These are phyloP conservation scores for Rubus idaeus DNA, from an alignment of 306 rosid species.

Conservation along the genomic window DNA sequence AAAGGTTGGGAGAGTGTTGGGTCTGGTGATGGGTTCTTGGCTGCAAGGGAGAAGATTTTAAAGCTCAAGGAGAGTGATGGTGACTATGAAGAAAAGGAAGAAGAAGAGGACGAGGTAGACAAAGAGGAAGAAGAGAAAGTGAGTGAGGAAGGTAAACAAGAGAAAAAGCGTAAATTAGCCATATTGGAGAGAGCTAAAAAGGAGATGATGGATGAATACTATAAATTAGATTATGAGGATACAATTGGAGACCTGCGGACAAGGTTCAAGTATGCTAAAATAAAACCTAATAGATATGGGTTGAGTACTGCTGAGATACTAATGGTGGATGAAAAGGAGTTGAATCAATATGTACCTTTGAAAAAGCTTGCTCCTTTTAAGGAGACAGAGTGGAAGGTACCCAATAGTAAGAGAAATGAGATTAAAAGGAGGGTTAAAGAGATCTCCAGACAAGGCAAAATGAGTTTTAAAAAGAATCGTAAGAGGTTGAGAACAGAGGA, in stretches of 20 bases:
- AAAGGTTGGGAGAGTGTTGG: constrained; percentile 62
- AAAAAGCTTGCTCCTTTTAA: constrained; percentile 85
- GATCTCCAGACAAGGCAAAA: constrained; percentile 35
- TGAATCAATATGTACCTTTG: constrained; percentile 74
- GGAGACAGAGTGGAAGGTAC: constrained; percentile 79
- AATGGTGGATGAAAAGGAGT: constrained; percentile 70
- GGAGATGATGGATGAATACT: constrained; percentile 89
- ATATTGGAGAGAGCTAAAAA: constrained; percentile 78
- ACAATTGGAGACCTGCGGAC: constrained; percentile 87
- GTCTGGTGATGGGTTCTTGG: constrained; percentile 60
- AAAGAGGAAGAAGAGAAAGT: constrained; percentile 30
- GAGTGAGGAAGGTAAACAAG: constrained; percentile 51
- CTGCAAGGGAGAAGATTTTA: constrained; percentile 61
- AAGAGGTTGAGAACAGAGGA: constrained; percentile 37
- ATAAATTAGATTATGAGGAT: constrained; percentile 84
- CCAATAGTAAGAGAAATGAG: constrained; percentile 49
- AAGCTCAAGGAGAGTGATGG: constrained; percentile 43
- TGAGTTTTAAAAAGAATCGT: constrained; percentile 26
- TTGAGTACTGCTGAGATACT: constrained; percentile 55
- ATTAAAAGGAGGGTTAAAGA: constrained; percentile 67
- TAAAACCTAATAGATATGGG: constrained; percentile 65
- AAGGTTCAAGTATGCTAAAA: constrained; percentile 85
- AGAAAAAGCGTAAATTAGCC: constrained; percentile 73
- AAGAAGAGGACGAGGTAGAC: constrained; percentile 27
- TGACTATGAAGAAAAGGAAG: constrained; percentile 22